phyloP scores from a whole-genome alignment of 306 rosid species.

The Rosa persica region DNA sequence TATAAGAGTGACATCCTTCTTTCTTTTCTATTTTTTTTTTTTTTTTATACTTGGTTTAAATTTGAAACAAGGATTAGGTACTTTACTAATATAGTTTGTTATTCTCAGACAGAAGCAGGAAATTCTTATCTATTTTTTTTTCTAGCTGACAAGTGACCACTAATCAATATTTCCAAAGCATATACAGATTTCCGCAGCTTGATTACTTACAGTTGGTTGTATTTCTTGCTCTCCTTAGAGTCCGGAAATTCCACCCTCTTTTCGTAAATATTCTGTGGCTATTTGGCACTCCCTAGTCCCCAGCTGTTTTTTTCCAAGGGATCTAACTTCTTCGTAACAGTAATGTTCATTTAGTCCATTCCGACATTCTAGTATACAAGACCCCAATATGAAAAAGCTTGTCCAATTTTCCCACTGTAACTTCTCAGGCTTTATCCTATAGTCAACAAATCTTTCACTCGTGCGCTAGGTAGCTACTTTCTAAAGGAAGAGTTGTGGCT shows the following conservation, averaged over 20 bases:
- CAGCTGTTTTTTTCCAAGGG: background rate
- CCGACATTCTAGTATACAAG: background rate
- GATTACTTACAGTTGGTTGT: background rate
- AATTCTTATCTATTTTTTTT: too few species aligned
- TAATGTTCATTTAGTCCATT: background rate
- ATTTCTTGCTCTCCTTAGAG: background rate
- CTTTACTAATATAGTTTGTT: too few species aligned
- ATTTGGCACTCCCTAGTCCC: background rate
- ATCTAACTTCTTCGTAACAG: background rate
- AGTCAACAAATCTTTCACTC: background rate
- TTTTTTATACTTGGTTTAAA: too few species aligned
- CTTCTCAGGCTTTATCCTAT: background rate
- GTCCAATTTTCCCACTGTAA: background rate
- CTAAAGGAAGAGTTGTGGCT: background rate
- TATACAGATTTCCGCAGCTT: background rate
- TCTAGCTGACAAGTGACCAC: background rate
- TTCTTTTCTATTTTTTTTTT: too few species aligned
- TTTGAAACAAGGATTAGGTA: too few species aligned
- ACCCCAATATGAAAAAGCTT: background rate
- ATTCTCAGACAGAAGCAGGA: background rate
- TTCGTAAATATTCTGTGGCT: background rate
- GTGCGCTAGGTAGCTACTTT: background rate
- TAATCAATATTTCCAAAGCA: background rate
- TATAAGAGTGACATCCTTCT: too few species aligned
- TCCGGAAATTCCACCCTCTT: background rate